These are phyloP conservation scores for Aureobasidium uvarum DNA, from an alignment of 2,329 filamentous ascomycete genomes.

Conservation along the genomic window DNA sequence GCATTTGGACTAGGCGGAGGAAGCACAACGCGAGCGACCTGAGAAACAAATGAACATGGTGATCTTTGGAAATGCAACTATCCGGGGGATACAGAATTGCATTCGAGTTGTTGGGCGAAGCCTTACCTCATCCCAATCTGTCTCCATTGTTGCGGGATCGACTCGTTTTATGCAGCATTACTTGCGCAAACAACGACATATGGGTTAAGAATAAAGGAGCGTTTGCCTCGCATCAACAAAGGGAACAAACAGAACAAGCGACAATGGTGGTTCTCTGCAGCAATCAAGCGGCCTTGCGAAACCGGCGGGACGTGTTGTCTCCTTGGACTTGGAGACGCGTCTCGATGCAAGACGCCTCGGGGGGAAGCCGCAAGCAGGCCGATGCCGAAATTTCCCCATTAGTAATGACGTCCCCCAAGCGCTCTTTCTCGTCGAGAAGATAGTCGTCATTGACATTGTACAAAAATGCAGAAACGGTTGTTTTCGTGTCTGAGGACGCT, in stretches of 20 bases:
- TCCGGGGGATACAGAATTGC: constrained; percentile 7
- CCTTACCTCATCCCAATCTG: constrained; percentile 53
- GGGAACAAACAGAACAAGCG: constrained; percentile 19
- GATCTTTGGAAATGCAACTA: constrained; percentile 11
- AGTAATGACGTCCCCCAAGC: constrained; percentile 11
- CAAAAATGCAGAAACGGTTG: constrained; percentile 43
- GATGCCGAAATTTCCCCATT: constrained; percentile 18
- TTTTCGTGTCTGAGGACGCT: constrained; percentile 56
- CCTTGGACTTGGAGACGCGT: constrained; percentile 19
- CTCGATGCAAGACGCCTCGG: constrained; percentile 15
- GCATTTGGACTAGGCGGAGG: constrained; percentile 71
- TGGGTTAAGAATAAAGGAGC: constrained; percentile 17
- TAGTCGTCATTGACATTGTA: neutral
- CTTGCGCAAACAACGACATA: constrained; percentile 26
- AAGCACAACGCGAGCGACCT: constrained; percentile 80
- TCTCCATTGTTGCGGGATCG: constrained; percentile 45
- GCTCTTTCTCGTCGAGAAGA: neutral
- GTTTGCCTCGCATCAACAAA: constrained; percentile 14
- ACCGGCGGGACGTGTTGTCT: constrained; percentile 24
- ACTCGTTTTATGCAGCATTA: constrained; percentile 24
- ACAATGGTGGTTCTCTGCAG: constrained; percentile 14
- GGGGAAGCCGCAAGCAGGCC: neutral
- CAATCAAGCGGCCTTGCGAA: neutral
- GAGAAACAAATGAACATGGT: constrained; percentile 29
- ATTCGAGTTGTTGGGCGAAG: constrained; percentile 35